phyloP scores from a whole-genome alignment of 768 basidiomycete species.

The Dictyophora rubrovolvata region DNA sequence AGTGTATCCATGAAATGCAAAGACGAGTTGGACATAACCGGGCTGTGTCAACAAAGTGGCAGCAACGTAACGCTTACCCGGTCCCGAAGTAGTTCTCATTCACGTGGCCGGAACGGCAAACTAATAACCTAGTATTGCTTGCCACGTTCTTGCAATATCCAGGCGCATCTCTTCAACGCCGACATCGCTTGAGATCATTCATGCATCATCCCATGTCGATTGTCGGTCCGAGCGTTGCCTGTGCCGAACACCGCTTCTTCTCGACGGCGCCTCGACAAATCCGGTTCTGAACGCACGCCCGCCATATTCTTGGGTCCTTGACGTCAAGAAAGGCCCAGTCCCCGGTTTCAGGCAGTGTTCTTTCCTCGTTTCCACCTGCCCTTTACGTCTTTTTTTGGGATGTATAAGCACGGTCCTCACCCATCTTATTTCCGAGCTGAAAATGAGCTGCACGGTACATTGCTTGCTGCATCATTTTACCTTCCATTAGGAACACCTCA shows the following conservation, averaged over 20 bases:
- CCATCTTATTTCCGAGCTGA: conserved; percentile 40
- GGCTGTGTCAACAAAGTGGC: conserved; percentile 6
- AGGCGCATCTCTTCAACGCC: conserved; percentile 5
- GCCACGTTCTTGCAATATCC: not conserved
- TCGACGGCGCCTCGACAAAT: conserved; percentile 21
- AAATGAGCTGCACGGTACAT: conserved; percentile 28
- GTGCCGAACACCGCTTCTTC: conserved; percentile 33
- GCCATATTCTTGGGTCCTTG: conserved; percentile 10
- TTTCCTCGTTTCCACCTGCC: not conserved
- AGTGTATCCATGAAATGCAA: conserved; percentile 6
- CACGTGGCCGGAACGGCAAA: conserved; percentile 6
- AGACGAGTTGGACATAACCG: not conserved
- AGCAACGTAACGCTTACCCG: not conserved
- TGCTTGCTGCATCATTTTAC: conserved; percentile 17
- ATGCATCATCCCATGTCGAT: not conserved
- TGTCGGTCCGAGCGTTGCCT: conserved; percentile 12
- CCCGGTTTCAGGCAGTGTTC: conserved; percentile 12
- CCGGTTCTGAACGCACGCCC: not conserved
- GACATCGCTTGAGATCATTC: not conserved
- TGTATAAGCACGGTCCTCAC: conserved; percentile 69
- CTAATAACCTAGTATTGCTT: not conserved
- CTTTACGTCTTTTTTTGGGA: conserved; percentile 27
- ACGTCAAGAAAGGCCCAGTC: conserved; percentile 13
- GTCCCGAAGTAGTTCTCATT: not conserved
- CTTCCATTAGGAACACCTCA: conserved; percentile 43